These are phyloP conservation scores for Diplotaxis tenuifolia DNA, from an alignment of 345 rosid species.

Conservation along the genomic window DNA sequence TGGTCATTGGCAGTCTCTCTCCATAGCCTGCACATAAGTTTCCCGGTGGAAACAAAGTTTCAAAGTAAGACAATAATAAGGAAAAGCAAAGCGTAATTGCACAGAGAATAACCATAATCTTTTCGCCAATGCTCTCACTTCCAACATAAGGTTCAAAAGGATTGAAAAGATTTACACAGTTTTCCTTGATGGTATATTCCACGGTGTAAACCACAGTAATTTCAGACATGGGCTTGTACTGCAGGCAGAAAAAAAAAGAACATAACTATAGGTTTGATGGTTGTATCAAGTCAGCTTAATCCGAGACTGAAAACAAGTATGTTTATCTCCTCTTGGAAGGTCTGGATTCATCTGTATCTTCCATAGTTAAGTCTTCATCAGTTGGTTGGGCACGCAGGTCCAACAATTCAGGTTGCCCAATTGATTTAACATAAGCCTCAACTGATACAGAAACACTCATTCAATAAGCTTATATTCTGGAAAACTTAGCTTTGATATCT, in stretches of 20 bases:
- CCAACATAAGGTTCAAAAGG: conserved; percentile 99
- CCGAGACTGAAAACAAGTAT: background rate
- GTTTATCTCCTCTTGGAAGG: conserved; percentile 66
- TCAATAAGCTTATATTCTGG: conserved; percentile 19
- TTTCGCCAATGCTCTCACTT: conserved; percentile 98
- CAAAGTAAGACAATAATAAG: conserved; percentile 2
- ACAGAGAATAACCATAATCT: conserved; percentile 46
- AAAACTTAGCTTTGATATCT: conserved; percentile 6
- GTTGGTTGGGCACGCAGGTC: conserved; percentile 85
- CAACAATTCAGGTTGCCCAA: conserved; percentile 77
- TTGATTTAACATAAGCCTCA: conserved; percentile 78
- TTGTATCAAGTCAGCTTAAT: conserved; percentile 20
- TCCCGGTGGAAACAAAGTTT: conserved; percentile 5
- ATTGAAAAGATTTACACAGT: conserved; percentile 91
- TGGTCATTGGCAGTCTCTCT: too few relatives aligned
- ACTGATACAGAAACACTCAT: conserved; percentile 55
- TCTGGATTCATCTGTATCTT: conserved; percentile 80
- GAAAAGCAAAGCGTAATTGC: conserved; percentile 6
- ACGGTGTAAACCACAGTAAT: conserved; percentile 83
- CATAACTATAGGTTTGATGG: background rate
- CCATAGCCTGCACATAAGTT: too few relatives aligned
- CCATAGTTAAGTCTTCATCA: conserved; percentile 67
- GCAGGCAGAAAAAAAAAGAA: conserved; percentile 33
- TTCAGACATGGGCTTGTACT: conserved; percentile 99
- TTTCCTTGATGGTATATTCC: conserved; percentile 98